phyloP scores from a whole-genome alignment of 208 protist genomes.

The Phytomonas francai region DNA sequence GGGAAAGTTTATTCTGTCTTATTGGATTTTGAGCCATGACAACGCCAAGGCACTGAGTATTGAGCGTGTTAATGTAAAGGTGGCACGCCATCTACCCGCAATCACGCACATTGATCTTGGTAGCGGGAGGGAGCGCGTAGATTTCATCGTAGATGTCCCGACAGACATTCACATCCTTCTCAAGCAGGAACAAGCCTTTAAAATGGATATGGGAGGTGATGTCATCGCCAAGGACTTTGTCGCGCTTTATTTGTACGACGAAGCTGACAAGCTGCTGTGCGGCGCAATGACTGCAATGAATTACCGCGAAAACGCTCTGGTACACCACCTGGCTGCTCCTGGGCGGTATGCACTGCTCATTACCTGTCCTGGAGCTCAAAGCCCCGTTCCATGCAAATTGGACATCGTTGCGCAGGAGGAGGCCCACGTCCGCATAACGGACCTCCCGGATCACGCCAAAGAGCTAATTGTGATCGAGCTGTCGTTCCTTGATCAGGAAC shows the following conservation, averaged over 20 bases:
- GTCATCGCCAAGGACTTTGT: slow-evolving; percentile 44
- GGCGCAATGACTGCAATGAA: slow-evolving; percentile 30
- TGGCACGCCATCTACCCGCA: slow-evolving; percentile 34
- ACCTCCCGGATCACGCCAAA: slow-evolving; percentile 48
- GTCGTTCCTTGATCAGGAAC: slow-evolving; percentile 51
- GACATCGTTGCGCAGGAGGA: slow-evolving; percentile 48
- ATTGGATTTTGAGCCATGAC: slow-evolving; percentile 25
- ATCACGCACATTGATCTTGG: slow-evolving; percentile 25
- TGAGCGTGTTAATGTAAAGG: slow-evolving; percentile 21
- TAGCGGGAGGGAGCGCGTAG: slow-evolving; percentile 37
- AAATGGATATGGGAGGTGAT: slow-evolving; percentile 31
- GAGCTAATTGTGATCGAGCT: slow-evolving; percentile 47
- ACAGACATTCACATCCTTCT: slow-evolving; percentile 53
- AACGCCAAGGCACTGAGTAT: slow-evolving; percentile 21
- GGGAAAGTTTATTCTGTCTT: slow-evolving; percentile 50
- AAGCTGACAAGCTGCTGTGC: slow-evolving; percentile 26
- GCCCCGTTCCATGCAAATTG: slow-evolving; percentile 55
- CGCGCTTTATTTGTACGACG: slow-evolving; percentile 46
- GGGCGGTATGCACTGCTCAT: slow-evolving; percentile 64
- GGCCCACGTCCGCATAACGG: slow-evolving; percentile 61
- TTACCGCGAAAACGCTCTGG: slow-evolving; percentile 54
- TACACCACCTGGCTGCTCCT: slow-evolving; percentile 30
- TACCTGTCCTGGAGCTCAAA: slow-evolving; percentile 45
- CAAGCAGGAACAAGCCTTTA: slow-evolving; percentile 26
- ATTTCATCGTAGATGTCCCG: slow-evolving; percentile 46